Evolutionary conservation across 164 flowering plant genomes (phyloP).

Genomic region (Magnolia changhungtana): DNA sequence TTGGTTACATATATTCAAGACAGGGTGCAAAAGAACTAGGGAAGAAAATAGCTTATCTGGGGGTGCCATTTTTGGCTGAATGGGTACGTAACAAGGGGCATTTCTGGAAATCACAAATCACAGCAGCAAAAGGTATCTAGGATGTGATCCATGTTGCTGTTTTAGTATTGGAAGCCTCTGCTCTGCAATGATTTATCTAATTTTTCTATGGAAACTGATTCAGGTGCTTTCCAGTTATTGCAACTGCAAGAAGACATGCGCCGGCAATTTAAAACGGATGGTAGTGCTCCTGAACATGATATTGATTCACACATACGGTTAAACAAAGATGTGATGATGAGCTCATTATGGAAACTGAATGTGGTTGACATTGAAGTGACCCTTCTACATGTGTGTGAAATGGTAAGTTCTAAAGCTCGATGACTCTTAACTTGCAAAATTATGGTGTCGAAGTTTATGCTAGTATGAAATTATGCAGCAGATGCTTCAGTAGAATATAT

Average conservation of each 20-base stretch:
- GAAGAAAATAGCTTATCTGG: slow-evolving; percentile 76
- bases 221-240: slow-evolving; percentile 89
- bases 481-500: background rate
- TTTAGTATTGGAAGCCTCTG: background rate
- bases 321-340: slow-evolving; percentile 69
- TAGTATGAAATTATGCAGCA: background rate
- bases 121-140: slow-evolving; percentile 82
- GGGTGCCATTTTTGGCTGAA: slow-evolving; percentile 89
- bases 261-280: slow-evolving; percentile 53
- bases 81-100: slow-evolving; percentile 95
- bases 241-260: slow-evolving; percentile 78
- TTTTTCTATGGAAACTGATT: slow-evolving; percentile 6
- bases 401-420: slow-evolving; percentile 42
- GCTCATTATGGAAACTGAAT: slow-evolving; percentile 86
- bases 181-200: background rate
- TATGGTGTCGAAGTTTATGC: background rate
- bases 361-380: slow-evolving; percentile 94
- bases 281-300: slow-evolving; percentile 47
- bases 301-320: slow-evolving; percentile 57
- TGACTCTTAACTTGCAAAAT: background rate
- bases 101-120: slow-evolving; percentile 81
- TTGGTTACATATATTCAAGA: slow-evolving; percentile 80
- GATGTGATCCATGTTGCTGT: background rate
- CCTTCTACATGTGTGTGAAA: slow-evolving; percentile 82
- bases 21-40: slow-evolving; percentile 94